Conservation (phyloP, 2,329 filamentous ascomycete genomes). For the Fusarium sp. region DNA sequence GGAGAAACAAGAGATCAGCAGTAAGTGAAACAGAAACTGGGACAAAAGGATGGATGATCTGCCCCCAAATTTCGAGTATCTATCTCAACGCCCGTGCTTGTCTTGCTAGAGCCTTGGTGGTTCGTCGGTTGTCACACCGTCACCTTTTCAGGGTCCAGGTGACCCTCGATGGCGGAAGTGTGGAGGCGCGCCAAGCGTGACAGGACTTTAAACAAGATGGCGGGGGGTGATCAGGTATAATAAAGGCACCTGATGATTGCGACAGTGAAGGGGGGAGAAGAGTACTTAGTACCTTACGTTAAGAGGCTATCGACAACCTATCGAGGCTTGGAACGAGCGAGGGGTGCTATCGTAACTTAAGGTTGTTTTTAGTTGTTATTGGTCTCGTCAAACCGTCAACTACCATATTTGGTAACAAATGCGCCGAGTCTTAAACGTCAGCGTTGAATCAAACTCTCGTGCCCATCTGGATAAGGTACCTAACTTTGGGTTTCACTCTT, state of each 20-base stretch:
- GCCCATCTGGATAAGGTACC: background rate
- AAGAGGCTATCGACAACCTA: background rate
- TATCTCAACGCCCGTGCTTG: slow-evolving; percentile 35
- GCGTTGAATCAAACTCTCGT: slow-evolving; percentile 6
- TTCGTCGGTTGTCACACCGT: slow-evolving; percentile 43
- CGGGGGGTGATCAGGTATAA: slow-evolving; percentile 27
- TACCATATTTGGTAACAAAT: slow-evolving; percentile 31
- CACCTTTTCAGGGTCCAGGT: slow-evolving; percentile 44
- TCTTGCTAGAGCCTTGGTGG: slow-evolving; percentile 29
- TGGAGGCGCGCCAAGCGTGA: slow-evolving; percentile 41
- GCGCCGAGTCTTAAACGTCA: slow-evolving; percentile 24
- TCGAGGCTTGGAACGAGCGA: background rate
- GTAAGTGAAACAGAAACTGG: slow-evolving; percentile 10
- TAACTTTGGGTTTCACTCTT: background rate
- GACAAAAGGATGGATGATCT: slow-evolving; percentile 14
- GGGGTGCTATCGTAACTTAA: slow-evolving; percentile 7
- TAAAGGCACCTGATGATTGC: slow-evolving; percentile 1
- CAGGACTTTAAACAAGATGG: slow-evolving; percentile 36
- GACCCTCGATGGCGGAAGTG: slow-evolving; percentile 32
- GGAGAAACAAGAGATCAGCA: background rate
- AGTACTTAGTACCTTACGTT: too few species aligned
- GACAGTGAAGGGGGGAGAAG: background rate
- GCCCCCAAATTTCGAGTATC: slow-evolving; percentile 5
- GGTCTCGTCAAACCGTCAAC: slow-evolving; percentile 21
- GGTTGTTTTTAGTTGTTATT: slow-evolving; percentile 22